phyloP scores from a whole-genome alignment of 2,329 filamentous ascomycete species.

The Cordyceps pruinosa region DNA sequence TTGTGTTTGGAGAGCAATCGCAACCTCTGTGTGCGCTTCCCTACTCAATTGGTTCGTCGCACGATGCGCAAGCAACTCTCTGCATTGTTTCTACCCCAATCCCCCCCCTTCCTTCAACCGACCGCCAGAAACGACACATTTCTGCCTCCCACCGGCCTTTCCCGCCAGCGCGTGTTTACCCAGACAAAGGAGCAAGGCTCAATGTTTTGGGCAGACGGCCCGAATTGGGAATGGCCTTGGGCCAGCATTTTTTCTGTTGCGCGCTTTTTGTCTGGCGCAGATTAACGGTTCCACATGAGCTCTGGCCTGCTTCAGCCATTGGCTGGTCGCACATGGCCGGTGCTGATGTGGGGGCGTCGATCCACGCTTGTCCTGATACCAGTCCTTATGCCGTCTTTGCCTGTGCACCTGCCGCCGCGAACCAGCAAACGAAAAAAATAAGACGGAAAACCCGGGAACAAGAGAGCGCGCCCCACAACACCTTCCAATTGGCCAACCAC shows the following conservation, averaged over 20 bases:
- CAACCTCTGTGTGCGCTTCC: background rate
- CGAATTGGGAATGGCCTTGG: constrained; percentile 11
- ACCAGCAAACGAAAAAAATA: constrained; percentile 2
- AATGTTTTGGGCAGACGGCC: constrained; percentile 14
- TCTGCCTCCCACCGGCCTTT: background rate
- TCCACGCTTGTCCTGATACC: constrained; percentile 17
- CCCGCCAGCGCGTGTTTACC: constrained; percentile 1
- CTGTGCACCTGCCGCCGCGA: constrained; percentile 1
- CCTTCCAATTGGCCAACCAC: constrained; percentile 7
- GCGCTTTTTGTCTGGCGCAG: constrained; percentile 24
- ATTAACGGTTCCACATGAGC: constrained; percentile 30
- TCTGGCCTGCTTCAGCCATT: constrained; percentile 22
- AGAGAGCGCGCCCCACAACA: background rate
- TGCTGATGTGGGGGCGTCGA: constrained; percentile 20
- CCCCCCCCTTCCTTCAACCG: background rate
- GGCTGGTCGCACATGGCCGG: constrained; percentile 20
- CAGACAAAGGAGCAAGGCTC: constrained; percentile 8
- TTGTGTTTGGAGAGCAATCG: background rate
- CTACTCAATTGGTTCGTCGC: background rate
- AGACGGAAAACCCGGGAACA: background rate
- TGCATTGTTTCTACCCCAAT: background rate
- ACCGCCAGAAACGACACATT: background rate
- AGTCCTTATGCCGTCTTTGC: constrained; percentile 11
- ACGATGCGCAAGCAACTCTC: background rate
- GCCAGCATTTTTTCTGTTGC: constrained; percentile 18